Evolutionary conservation across 768 basidiomycete genomes (phyloP), one percentile per base, ranked within the genome.

Genomic region (Boletellus ananiceps): DNA sequence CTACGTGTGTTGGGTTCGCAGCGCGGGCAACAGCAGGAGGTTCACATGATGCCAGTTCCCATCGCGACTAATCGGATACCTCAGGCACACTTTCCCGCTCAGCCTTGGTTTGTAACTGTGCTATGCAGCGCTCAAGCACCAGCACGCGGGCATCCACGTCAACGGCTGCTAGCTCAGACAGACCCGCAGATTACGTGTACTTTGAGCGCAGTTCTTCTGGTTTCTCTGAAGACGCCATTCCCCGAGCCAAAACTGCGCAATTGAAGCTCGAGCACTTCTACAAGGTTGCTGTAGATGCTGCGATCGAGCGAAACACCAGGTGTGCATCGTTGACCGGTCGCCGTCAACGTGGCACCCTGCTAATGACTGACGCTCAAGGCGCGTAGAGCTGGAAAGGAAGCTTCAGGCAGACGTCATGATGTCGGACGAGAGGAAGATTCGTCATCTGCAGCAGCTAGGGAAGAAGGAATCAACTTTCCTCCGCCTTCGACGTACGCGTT

Each of bases 231-330:
- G 82, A 87, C 52, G 84, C 89, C 14, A 67, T 85, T 55, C 84
- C 91, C 38, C 85, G 86, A 56, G 89, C 91, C 13, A 94, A 93
- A 67, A 82, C 81, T 35, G 94, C 94, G 2, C 93, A 96, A 68
- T 75, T 97, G 71, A 96, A 95, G 70, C 78, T 98, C 45, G 96
- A 98, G 71, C 86, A 94, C 65, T 96, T 85, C 65, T 99, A 97
- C 72, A 96, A 97, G 69, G 85, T 96, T 35, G 91, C 91, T 1
- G 96, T 99, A 36, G 93, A 97, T 66, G 81, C 88, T 39, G 95
- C 95, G 12, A 90, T 99, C 40, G 93, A 94, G 63, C 76, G 96
- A 45, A 97, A 97, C 65, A 80, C 84, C 46, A 81, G 95, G 93
- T 93, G 69, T 52, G 64, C 46, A 35, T 35, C 14, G 13, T 18